These are phyloP conservation scores for Fraxinus americana DNA, from an alignment of 257 asterid genomes.

Conservation along the genomic window DNA sequence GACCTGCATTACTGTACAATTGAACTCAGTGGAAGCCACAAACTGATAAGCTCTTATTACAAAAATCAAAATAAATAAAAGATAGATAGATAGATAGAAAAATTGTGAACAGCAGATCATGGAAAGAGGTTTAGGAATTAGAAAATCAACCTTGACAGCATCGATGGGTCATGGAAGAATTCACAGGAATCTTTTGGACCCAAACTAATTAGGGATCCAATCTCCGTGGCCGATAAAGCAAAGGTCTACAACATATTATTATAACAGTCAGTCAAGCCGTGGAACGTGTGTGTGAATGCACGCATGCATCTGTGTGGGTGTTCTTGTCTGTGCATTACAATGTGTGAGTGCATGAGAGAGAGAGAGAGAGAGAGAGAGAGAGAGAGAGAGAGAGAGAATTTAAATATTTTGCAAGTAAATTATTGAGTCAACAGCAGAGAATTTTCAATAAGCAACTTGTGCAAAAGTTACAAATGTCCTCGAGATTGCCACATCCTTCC, in stretches of 20 bases:
- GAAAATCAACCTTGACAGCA: slow-evolving; percentile 68
- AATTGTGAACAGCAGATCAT: slow-evolving; percentile 9
- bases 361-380: too few species aligned
- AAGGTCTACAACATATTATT: slow-evolving; percentile 48
- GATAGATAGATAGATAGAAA: not conserved
- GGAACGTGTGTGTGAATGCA: not conserved
- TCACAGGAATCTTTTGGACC: slow-evolving; percentile 77
- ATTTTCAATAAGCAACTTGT: too few species aligned
- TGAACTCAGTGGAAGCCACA: slow-evolving; percentile 25
- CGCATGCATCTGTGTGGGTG: not conserved
- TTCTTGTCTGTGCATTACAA: not conserved
- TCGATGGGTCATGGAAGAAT: slow-evolving; percentile 92
- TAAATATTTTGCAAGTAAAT: not conserved
- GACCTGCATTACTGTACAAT: slow-evolving; percentile 78
- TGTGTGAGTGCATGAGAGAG: not conserved
- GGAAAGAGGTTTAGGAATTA: slow-evolving; percentile 3
- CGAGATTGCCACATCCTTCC: not conserved
- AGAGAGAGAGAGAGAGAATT: too few species aligned
- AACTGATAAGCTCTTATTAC: slow-evolving; percentile 5
- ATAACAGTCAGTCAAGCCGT: slow-evolving; percentile 21
- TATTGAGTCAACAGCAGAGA: not conserved
- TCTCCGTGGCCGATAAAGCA: slow-evolving; percentile 87
- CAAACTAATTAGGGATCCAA: slow-evolving; percentile 80
- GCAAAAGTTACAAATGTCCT: not conserved
- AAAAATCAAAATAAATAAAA: slow-evolving; percentile 2